Base-by-base conservation (phyloP, 208 protist species). In the Acanthamoeba lenticulata region DNA sequence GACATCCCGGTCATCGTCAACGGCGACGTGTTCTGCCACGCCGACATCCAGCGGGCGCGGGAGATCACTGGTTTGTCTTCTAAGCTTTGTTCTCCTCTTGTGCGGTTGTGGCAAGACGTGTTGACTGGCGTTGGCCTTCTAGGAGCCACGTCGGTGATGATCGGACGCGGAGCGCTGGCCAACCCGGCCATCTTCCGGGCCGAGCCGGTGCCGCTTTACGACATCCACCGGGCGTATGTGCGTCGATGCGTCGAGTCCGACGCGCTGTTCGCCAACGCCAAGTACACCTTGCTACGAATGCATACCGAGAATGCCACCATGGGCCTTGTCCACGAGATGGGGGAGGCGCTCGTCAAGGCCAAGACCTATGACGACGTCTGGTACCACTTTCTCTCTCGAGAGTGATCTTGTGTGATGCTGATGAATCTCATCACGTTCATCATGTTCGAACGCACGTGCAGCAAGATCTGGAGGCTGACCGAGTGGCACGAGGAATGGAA, bases 121-220 rank as follows among this genome's bases (percentile, higher is more conserved):
- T 96, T 47, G 93, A 93, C 17, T 67, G 42, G 88, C 97, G 97
- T 69, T n/a, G n/a, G n/a, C n/a, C n/a, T 3, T 57, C 17, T 21
- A 93, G 97, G 47, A 60, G 91, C 60, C 91, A 97, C 86, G 95
- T 94, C 94, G 36, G 95, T 97, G 24, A 99, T 99, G 98, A 96
- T 99, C n/a, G 98, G 98, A 13, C 98, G 99, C 44, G 98, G 98
- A n/a, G 99, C 99, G 15, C 95, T 99, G 95, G 97, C 96, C 74
- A 99, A 99, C 95, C 96, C 97, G 52, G 97, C 97, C 6, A 96
- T 99, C 15, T 99, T 99, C 94, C 91, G 89, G 32, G 36, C 74
- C 11, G n/a, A 44, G 17, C 1, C 11, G 27, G 21, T 45, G 3
- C 24, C 36, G 40, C 74, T 7, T 21, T 45, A 85, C 27, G 74